phyloP scores from a whole-genome alignment of 768 basidiomycete species.

The Leccinum incarnatum region DNA sequence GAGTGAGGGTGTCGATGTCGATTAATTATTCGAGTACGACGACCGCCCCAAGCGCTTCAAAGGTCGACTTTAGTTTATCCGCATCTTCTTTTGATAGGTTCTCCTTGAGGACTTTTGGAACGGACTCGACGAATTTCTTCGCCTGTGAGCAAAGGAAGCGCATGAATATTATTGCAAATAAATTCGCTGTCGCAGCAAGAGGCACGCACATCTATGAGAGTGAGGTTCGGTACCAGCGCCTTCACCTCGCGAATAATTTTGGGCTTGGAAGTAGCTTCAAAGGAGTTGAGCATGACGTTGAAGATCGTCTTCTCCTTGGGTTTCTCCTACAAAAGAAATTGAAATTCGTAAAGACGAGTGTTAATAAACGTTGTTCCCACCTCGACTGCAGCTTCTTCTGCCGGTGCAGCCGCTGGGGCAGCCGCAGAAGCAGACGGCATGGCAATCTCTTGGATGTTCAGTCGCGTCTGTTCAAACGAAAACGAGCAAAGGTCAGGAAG shows the following conservation, averaged over 20 bases:
- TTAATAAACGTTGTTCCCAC: slow-evolving; percentile 38
- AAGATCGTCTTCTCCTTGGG: slow-evolving; percentile 99
- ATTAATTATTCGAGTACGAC: slow-evolving; percentile 72
- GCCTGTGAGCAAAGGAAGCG: slow-evolving; percentile 52
- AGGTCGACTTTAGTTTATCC: slow-evolving; percentile 90
- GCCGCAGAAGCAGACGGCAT: slow-evolving; percentile 63
- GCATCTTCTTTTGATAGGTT: slow-evolving; percentile 95
- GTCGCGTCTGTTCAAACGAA: slow-evolving; percentile 54
- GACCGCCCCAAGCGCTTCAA: slow-evolving; percentile 86
- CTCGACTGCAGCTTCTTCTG: slow-evolving; percentile 62
- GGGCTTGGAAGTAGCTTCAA: slow-evolving; percentile 87
- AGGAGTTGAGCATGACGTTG: slow-evolving; percentile 91
- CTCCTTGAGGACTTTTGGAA: slow-evolving; percentile 92
- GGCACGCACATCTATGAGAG: slow-evolving; percentile 86
- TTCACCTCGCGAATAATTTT: slow-evolving; percentile 99
- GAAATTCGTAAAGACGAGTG: background rate
- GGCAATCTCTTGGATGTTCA: slow-evolving; percentile 98
- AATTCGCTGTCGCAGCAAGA: background rate
- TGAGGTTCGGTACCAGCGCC: slow-evolving; percentile 91
- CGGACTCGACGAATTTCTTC: slow-evolving; percentile 97
- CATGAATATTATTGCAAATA: background rate
- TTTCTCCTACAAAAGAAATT: slow-evolving; percentile 59
- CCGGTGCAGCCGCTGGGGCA: slow-evolving; percentile 51
- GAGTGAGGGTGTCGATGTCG: slow-evolving; percentile 3
- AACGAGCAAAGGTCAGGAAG: background rate